Conservation (phyloP, 768 basidiomycete genomes). For the Scleroderma citrinum region DNA sequence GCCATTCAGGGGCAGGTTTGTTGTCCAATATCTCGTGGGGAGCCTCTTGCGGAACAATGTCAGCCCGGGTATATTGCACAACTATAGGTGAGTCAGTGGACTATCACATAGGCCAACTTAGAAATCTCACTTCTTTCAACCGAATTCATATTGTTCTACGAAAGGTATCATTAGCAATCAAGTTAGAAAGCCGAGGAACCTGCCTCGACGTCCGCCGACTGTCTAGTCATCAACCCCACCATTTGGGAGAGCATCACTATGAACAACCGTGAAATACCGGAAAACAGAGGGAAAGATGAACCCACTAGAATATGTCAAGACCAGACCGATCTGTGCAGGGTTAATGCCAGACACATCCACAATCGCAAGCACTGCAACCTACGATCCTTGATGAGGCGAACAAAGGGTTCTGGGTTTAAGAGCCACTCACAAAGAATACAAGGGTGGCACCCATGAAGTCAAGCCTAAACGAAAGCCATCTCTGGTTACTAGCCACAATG, state of each 20-base stretch:
- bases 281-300: not conserved
- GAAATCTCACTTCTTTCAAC: slow-evolving; percentile 46
- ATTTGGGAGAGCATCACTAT: slow-evolving; percentile 47
- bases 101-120: not conserved
- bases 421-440: slow-evolving; percentile 43
- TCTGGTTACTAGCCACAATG: slow-evolving; percentile 61
- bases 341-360: slow-evolving; percentile 49
- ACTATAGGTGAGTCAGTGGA: slow-evolving; percentile 25
- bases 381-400: not conserved
- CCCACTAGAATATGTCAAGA: slow-evolving; percentile 60
- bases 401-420: not conserved
- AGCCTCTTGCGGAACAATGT: slow-evolving; percentile 57
- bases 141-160: slow-evolving; percentile 59
- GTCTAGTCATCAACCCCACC: slow-evolving; percentile 49
- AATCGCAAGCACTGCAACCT: slow-evolving; percentile 66
- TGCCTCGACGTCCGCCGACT: slow-evolving; percentile 62
- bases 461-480: slow-evolving; percentile 69
- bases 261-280: not conserved
- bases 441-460: slow-evolving; percentile 62
- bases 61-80: slow-evolving; percentile 46
- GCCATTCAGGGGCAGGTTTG: slow-evolving; percentile 61
- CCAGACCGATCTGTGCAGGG: slow-evolving; percentile 66
- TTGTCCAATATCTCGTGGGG: slow-evolving; percentile 51
- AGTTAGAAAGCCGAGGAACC: slow-evolving; percentile 4
- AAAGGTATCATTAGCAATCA: not conserved